Conservation (phyloP, 2,329 filamentous ascomycete species). For the Aspergillus floridensis region DNA sequence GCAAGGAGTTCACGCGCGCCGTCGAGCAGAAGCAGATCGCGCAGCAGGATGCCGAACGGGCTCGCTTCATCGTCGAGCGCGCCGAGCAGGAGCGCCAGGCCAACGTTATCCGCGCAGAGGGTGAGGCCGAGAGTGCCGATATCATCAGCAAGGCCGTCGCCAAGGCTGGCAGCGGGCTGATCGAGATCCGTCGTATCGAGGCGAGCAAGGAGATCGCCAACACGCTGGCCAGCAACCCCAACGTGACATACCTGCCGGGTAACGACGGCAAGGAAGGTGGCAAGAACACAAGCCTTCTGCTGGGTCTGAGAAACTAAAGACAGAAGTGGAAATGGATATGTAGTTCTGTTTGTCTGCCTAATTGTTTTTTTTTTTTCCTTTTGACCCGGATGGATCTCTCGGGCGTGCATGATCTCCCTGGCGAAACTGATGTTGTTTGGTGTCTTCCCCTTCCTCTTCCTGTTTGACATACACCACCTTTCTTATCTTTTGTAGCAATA, state of each 20-base stretch:
- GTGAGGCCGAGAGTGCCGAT: conserved; percentile 94
- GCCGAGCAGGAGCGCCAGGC: conserved; percentile 98
- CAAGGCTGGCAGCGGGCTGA: conserved; percentile 87
- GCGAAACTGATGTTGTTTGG: conserved; percentile 28
- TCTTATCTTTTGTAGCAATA: conserved; percentile 27
- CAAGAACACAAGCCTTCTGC: conserved; percentile 64
- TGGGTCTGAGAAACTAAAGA: conserved; percentile 59
- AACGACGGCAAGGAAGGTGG: conserved; percentile 58
- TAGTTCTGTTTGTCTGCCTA: conserved; percentile 11
- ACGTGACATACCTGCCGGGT: conserved; percentile 89
- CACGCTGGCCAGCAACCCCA: conserved; percentile 84
- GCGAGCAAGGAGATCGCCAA: conserved; percentile 93
- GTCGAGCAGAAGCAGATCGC: conserved; percentile 99
- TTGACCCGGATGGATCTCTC: conserved; percentile 21
- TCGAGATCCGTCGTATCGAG: conserved; percentile 96
- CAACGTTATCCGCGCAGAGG: conserved; percentile 96
- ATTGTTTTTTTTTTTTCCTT: conserved; percentile 16
- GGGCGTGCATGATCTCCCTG: conserved; percentile 29
- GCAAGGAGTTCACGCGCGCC: conserved; percentile 96
- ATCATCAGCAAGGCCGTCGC: conserved; percentile 92
- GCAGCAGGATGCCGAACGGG: conserved; percentile 96
- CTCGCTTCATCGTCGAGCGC: conserved; percentile 96
- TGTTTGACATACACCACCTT: conserved; percentile 18
- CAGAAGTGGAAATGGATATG: conserved; percentile 7
- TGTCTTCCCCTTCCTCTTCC: conserved; percentile 15